phyloP scores from a whole-genome alignment of 306 rosid species.

The Cucurbita argyrosperma region DNA sequence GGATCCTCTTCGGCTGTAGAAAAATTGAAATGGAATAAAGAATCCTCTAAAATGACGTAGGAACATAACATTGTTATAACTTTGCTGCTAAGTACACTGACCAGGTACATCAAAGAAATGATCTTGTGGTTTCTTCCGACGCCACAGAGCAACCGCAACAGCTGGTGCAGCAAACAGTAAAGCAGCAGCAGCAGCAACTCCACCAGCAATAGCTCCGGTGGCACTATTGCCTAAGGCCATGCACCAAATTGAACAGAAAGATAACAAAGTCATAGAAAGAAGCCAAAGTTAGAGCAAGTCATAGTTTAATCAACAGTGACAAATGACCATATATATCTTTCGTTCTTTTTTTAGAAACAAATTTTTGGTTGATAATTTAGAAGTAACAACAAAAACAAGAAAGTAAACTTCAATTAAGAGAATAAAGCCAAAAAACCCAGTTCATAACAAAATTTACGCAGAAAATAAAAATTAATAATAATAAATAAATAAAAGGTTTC shows the following conservation, averaged over 20 bases:
- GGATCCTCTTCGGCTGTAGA: constrained; percentile 88
- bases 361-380: not conserved
- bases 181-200: constrained; percentile 96
- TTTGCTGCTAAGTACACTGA: constrained; percentile 25
- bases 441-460: not conserved
- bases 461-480: not conserved
- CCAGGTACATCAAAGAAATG: constrained; percentile 95
- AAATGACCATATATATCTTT: not conserved
- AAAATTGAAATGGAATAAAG: not conserved
- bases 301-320: not conserved
- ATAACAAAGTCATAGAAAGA: not conserved
- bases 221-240: constrained; percentile 33
- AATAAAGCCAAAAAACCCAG: not conserved
- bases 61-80: not conserved
- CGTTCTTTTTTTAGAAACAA: not conserved
- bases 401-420: not conserved
- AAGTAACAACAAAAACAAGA: not conserved
- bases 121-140: constrained; percentile 59
- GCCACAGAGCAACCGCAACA: constrained; percentile 73
- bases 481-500: not conserved
- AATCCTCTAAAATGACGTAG: not conserved
- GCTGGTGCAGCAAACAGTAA: constrained; percentile 86
- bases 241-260: not conserved
- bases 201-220: constrained; percentile 92
- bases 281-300: not conserved